These are phyloP conservation scores for Globisporangium megalacanthum DNA, from an alignment of 352 stramenopile genomes.

Conservation along the genomic window DNA sequence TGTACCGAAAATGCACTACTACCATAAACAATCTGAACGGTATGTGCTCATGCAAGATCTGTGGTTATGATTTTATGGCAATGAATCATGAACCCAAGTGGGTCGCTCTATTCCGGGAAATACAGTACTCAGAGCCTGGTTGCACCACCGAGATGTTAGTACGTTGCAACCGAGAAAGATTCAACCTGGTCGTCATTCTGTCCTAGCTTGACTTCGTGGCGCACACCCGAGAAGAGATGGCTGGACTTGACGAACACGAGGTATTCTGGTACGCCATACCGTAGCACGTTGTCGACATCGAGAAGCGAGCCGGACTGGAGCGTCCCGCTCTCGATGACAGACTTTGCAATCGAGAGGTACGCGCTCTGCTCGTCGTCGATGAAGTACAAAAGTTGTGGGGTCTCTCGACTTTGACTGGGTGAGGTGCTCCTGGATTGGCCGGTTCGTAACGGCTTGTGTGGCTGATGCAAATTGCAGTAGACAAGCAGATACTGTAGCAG, in stretches of 20 bases:
- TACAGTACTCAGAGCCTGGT: too few relatives aligned
- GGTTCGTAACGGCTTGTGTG: too few relatives aligned
- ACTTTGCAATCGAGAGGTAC: constrained; percentile 34
- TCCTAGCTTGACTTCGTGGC: constrained; percentile 15
- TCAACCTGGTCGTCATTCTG: constrained; percentile 1
- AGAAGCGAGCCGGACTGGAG: constrained; percentile 25
- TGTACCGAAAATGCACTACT: too few relatives aligned
- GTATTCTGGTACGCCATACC: constrained; percentile 26
- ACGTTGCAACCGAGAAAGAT: constrained; percentile 11
- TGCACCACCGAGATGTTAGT: neutral
- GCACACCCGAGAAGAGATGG: constrained; percentile 24
- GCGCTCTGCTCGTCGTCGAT: constrained; percentile 41
- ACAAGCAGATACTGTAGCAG: too few relatives aligned
- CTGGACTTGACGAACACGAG: constrained; percentile 26
- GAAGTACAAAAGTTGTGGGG: constrained; percentile 21
- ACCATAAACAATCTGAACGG: too few relatives aligned
- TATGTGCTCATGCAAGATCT: too few relatives aligned
- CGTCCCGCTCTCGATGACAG: constrained; percentile 30
- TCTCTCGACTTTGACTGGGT: neutral
- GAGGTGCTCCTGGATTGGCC: neutral
- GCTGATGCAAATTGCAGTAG: too few relatives aligned
- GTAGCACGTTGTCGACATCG: constrained; percentile 32
- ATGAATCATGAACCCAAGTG: too few relatives aligned
- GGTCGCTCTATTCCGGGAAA: too few relatives aligned
- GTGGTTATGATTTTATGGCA: too few relatives aligned